phyloP scores from a whole-genome alignment of 306 rosid genomes.

The Trifolium fragiferum region DNA sequence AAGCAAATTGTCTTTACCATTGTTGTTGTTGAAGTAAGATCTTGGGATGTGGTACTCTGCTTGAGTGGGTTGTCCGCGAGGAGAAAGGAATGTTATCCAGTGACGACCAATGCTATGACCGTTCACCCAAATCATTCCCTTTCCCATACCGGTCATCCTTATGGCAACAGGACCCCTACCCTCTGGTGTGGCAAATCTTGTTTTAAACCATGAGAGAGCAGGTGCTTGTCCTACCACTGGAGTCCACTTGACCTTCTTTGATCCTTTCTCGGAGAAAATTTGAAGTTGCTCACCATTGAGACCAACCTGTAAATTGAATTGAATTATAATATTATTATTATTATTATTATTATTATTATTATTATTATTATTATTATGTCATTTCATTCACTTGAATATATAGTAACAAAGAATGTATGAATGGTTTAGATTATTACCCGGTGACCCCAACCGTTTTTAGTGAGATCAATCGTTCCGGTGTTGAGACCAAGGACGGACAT shows the following conservation, averaged over 20 bases:
- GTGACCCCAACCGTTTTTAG: constrained; percentile 70
- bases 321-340: background rate
- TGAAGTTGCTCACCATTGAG: constrained; percentile 56
- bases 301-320: constrained; percentile 53
- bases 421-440: constrained; percentile 44
- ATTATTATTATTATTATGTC: background rate
- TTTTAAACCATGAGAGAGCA: constrained; percentile 75
- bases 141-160: constrained; percentile 77
- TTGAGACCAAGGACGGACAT: constrained; percentile 65
- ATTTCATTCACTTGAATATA: background rate
- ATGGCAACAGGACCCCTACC: constrained; percentile 76
- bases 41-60: constrained; percentile 91
- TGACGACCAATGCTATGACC: constrained; percentile 80
- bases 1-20: constrained; percentile 55
- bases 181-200: constrained; percentile 71
- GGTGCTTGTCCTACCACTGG: constrained; percentile 33
- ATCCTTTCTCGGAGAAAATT: constrained; percentile 58
- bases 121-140: constrained; percentile 86
- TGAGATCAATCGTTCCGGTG: constrained; percentile 61
- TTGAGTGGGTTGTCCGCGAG: constrained; percentile 62
- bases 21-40: constrained; percentile 44
- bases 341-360: too few species aligned
- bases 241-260: constrained; percentile 54
- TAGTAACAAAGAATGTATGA: background rate
- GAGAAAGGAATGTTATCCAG: constrained; percentile 77